phyloP scores from a whole-genome alignment of 2,329 filamentous ascomycete genomes.

The Lojkania enalia region DNA sequence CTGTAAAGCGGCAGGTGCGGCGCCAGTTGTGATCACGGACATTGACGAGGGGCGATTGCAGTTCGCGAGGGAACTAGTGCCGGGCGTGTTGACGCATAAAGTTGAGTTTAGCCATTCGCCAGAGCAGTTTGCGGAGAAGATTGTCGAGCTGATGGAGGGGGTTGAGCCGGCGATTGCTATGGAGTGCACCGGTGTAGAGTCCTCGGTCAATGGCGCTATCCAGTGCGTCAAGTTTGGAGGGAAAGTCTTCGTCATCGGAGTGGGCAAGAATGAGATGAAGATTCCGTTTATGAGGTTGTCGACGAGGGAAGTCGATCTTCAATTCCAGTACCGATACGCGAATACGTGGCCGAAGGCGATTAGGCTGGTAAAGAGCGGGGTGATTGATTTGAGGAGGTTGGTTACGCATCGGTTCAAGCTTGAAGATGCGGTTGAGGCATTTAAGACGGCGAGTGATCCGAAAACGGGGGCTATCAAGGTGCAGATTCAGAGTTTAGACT shows the following conservation, averaged over 20 bases:
- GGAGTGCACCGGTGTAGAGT: constrained; percentile 95
- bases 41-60: constrained; percentile 83
- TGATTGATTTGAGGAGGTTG: constrained; percentile 78
- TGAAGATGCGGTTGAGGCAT: constrained; percentile 86
- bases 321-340: constrained; percentile 95
- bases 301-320: constrained; percentile 88
- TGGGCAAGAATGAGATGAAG: constrained; percentile 92
- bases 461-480: constrained; percentile 98
- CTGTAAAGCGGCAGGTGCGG: constrained; percentile 81
- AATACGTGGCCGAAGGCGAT: constrained; percentile 98
- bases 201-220: constrained; percentile 81
- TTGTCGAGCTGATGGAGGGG: constrained; percentile 73
- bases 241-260: constrained; percentile 95
- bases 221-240: constrained; percentile 93
- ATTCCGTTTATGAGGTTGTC: constrained; percentile 94
- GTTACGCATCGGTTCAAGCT: constrained; percentile 87
- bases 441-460: constrained; percentile 83
- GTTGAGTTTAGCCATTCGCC: constrained; percentile 65
- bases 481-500: constrained; percentile 73
- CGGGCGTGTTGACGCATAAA: constrained; percentile 78
- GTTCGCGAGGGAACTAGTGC: constrained; percentile 83
- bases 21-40: constrained; percentile 90
- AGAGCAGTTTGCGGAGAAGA: constrained; percentile 71
- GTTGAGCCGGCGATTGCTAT: constrained; percentile 80
- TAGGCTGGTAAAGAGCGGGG: constrained; percentile 78